Percentiles rank a stretch among this genome's conserved stretches.
These are phyloP conservation scores for Saturnispora quitensis DNA, from an alignment of 805 yeast genomes.

Conservation along the genomic window DNA sequence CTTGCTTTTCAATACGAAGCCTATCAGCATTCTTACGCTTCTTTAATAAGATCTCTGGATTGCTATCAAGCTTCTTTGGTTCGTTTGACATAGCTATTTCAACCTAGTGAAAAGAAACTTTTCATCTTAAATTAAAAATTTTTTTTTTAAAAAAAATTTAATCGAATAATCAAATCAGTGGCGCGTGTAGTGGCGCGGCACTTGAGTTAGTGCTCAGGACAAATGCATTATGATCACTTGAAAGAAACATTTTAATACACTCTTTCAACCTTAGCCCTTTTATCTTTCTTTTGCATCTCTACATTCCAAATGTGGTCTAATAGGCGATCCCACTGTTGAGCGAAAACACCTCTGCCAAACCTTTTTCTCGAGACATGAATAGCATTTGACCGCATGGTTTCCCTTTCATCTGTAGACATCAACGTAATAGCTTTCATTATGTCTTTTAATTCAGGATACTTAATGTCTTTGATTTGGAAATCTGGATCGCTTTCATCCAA, in stretches of 20 bases:
- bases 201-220: not conserved
- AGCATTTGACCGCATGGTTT: conserved; percentile 17
- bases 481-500: conserved; percentile 67
- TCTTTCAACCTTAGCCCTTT: conserved; percentile 25
- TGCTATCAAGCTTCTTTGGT: conserved; percentile 44
- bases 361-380: conserved; percentile 18
- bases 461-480: conserved; percentile 11
- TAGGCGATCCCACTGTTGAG: conserved; percentile 18
- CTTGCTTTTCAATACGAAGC: conserved; percentile 65
- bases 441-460: conserved; percentile 33
- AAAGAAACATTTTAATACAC: conserved; percentile 15
- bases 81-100: conserved; percentile 15
- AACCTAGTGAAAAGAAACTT: not conserved
- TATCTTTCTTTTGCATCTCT: conserved; percentile 17
- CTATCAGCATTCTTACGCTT: conserved; percentile 75
- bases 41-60: conserved; percentile 68
- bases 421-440: conserved; percentile 32
- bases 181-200: not conserved
- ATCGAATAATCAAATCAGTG: not conserved
- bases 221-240: no score
- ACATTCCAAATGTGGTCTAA: conserved; percentile 6
- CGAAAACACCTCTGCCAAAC: conserved; percentile 22
- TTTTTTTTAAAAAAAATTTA: not conserved
- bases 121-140: not conserved
- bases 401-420: conserved; percentile 12